Base-by-base conservation (phyloP, 1,284 basidiomycete genomes). In the Vanrija sp. region DNA sequence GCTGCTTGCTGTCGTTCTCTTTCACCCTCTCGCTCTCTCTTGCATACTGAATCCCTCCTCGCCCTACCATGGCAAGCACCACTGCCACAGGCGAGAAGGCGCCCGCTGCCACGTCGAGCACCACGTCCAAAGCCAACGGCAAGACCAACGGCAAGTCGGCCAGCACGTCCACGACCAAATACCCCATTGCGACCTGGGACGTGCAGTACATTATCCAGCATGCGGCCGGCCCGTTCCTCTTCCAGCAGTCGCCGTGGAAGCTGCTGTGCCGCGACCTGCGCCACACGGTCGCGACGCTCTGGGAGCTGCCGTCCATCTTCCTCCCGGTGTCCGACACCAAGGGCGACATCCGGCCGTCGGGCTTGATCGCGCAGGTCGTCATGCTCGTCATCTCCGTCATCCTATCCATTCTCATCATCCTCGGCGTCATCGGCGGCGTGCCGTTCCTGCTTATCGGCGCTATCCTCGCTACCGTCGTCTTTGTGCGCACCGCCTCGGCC, bases 291-390 rank as follows among this genome's bases (percentile, higher is more conserved):
- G 21, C 21, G 3, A 54, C 65, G 50, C 12, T 43, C 7, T 7
- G 6, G 2, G 40, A 56, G 15, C 14, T 70, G 7, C 57, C 58
- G 5, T 21, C 54, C 48, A 52, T 67, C 47, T 29, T 70, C 16
- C 39, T 47, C 1, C 66, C 66, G 0, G 10, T 56, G 5, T 45
- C 51, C 10, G 44, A 25, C 8, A 19, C 45, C 12, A 44, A 43
- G 3, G 21, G 39, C 1, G 67, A 67, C 46, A 44, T 62, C 16
- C 50, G 57, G 7, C 16, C 16, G n/a, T 15, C 5, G 5, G 63
- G 62, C 7, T 3, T 61, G 16, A 3, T 60, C 3, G 45, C 49
- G 1, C 65, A 67, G 52, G 51, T 59, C 25, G 25, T 61, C 19
- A 46, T 63, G 23, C 26, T 61, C 40, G n/a, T 59, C 6, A 44